Conservation (phyloP, 768 basidiomycete species). For the Dacryopinax primogenitus region DNA sequence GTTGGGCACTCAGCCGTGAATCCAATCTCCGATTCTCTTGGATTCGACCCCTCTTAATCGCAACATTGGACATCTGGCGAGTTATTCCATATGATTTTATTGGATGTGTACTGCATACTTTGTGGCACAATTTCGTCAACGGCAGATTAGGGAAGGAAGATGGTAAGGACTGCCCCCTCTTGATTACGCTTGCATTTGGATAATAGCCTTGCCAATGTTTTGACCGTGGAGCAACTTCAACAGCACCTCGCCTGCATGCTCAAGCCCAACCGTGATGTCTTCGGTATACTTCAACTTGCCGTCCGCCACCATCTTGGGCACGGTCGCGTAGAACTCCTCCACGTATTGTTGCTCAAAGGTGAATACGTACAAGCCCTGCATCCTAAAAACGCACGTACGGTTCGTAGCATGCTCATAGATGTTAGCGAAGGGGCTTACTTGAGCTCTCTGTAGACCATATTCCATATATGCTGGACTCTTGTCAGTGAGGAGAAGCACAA, state of each 20-base stretch:
- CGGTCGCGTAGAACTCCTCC: slow-evolving; percentile 14
- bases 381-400: not conserved
- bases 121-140: not conserved
- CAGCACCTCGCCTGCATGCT: slow-evolving; percentile 22
- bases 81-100: too few species aligned
- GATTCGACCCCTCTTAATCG: too few species aligned
- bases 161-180: not conserved
- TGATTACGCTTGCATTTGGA: not conserved
- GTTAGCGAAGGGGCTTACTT: not conserved
- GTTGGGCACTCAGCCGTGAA: too few species aligned
- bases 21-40: too few species aligned
- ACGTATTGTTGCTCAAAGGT: slow-evolving; percentile 10
- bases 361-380: slow-evolving; percentile 3
- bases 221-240: slow-evolving; percentile 18
- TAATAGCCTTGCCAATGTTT: slow-evolving; percentile 20
- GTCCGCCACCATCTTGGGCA: slow-evolving; percentile 19
- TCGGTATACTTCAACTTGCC: slow-evolving; percentile 21
- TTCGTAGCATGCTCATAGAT: not conserved
- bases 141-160: not conserved
- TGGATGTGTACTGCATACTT: not conserved
- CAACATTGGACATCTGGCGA: too few species aligned
- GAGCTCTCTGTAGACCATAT: slow-evolving; percentile 14
- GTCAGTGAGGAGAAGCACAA: slow-evolving; percentile 12
- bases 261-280: slow-evolving; percentile 22
- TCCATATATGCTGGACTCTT: not conserved